A percentile compares a stretch with the other conserved stretches of the same genome.
Evolutionary conservation across 805 yeast genomes (phyloP).

Genomic region (Kuraishia molischiana): DNA sequence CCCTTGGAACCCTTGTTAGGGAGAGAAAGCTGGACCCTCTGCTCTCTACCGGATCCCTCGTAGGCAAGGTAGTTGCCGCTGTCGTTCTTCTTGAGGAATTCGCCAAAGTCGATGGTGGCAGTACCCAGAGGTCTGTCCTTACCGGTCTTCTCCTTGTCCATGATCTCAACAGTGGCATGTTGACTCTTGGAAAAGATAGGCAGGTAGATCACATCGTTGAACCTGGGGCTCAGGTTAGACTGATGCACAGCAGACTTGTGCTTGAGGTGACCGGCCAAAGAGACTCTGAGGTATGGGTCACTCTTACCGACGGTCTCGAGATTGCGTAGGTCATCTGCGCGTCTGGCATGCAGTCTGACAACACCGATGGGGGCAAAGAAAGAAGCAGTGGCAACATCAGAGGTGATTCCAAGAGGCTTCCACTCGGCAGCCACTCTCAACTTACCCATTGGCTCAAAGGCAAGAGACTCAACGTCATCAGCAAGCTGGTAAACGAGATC

Average conservation of each 20-base stretch:
- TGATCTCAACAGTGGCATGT: conserved; percentile 43
- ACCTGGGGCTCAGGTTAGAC: conserved; percentile 46
- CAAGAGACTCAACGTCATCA: conserved; percentile 39
- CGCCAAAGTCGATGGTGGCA: conserved; percentile 37
- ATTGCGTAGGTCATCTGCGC: conserved; percentile 40
- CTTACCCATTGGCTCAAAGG: conserved; percentile 42
- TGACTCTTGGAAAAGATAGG: conserved; percentile 56
- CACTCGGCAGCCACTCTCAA: conserved; percentile 49
- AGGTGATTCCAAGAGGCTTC: conserved; percentile 60
- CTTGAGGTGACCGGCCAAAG: conserved; percentile 46
- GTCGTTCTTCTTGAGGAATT: conserved; percentile 36
- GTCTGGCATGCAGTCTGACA: conserved; percentile 46
- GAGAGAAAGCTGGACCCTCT: conserved; percentile 13
- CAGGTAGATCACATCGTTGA: conserved; percentile 46
- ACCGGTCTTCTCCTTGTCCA: conserved; percentile 58
- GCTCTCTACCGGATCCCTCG: conserved; percentile 39
- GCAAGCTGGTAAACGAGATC: conserved; percentile 41
- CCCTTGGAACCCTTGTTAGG: conserved; percentile 34
- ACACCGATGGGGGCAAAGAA: conserved; percentile 59
- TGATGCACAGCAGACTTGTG: conserved; percentile 47
- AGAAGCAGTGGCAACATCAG: conserved; percentile 32
- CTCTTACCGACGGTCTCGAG: conserved; percentile 62
- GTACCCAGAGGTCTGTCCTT: conserved; percentile 59
- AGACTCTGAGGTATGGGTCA: conserved; percentile 62
- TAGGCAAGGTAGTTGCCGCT: conserved; percentile 37